A percentile compares a stretch with the other conserved stretches of the same genome.
Evolutionary conservation across 2,329 filamentous ascomycete species (phyloP).

Genomic region (Ceratocystis albifundus): DNA sequence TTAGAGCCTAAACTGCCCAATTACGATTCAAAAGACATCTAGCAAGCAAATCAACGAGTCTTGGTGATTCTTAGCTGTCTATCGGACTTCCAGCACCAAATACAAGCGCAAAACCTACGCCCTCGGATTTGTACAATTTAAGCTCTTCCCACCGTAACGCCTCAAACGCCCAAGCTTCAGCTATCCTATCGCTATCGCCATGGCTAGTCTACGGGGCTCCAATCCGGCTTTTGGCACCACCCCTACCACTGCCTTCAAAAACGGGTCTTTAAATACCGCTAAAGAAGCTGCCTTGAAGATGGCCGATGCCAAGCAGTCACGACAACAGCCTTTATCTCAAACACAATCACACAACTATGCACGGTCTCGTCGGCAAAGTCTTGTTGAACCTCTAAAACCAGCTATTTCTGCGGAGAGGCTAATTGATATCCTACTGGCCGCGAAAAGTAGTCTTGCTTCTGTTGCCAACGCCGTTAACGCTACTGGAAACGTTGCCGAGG

Average conservation of each 20-base stretch:
- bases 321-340: neutral
- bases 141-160: neutral
- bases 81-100: too few relatives aligned
- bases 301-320: neutral
- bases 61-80: neutral
- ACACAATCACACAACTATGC: neutral
- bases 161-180: neutral
- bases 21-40: neutral
- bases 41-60: neutral
- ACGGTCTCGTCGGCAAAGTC: constrained; percentile 19
- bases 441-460: constrained; percentile 77
- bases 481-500: constrained; percentile 64
- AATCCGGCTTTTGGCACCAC: neutral
- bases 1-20: neutral
- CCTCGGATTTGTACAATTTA: neutral
- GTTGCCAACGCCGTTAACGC: constrained; percentile 74
- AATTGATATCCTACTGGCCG: constrained; percentile 70
- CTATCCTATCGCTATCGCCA: neutral
- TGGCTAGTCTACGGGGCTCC: constrained; percentile 11
- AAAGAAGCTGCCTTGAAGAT: constrained; percentile 6
- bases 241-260: constrained; percentile 19
- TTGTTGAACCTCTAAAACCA: constrained; percentile 10
- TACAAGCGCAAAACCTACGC: too few relatives aligned
- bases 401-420: constrained; percentile 53
- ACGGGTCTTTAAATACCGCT: constrained; percentile 20